phyloP scores from a whole-genome alignment of 2,329 filamentous ascomycete genomes.

The Penicillium polonicum region DNA sequence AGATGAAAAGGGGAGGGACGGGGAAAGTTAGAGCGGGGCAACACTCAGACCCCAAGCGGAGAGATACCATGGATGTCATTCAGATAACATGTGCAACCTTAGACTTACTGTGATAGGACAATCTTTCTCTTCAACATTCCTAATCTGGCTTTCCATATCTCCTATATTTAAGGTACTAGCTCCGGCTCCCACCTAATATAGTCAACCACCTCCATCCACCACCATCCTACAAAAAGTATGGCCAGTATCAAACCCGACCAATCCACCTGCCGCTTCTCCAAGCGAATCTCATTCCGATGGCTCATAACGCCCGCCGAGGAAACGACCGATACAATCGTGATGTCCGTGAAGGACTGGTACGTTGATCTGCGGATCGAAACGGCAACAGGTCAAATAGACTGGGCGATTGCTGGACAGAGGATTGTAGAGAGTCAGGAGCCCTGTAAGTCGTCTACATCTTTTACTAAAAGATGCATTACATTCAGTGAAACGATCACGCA shows the following conservation, averaged over 20 bases:
- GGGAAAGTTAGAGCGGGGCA: too few relatives aligned
- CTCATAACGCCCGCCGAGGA: slow-evolving; percentile 42
- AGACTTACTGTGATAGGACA: background rate
- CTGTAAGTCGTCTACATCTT: slow-evolving; percentile 26
- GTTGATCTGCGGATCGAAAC: slow-evolving; percentile 46
- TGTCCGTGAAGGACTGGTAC: slow-evolving; percentile 46
- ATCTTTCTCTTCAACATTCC: slow-evolving; percentile 16
- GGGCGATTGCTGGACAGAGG: slow-evolving; percentile 46
- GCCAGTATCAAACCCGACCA: background rate
- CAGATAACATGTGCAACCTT: too few relatives aligned
- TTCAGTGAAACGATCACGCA: background rate
- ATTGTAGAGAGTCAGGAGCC: slow-evolving; percentile 38
- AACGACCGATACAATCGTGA: slow-evolving; percentile 46
- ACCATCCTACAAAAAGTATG: slow-evolving; percentile 7
- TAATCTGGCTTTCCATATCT: slow-evolving; percentile 1
- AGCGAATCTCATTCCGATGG: slow-evolving; percentile 47
- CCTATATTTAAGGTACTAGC: background rate
- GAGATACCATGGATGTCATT: too few relatives aligned
- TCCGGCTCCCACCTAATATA: background rate
- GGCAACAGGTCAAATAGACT: slow-evolving; percentile 38
- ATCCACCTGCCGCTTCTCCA: slow-evolving; percentile 33
- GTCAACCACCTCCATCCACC: background rate
- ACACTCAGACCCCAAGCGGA: too few relatives aligned
- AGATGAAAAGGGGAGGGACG: too few relatives aligned
- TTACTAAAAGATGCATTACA: too few relatives aligned